A percentile compares a stretch with the other conserved stretches of the same genome.
Conservation (phyloP, 441 rosid genomes). For the Syzygium malaccense region DNA sequence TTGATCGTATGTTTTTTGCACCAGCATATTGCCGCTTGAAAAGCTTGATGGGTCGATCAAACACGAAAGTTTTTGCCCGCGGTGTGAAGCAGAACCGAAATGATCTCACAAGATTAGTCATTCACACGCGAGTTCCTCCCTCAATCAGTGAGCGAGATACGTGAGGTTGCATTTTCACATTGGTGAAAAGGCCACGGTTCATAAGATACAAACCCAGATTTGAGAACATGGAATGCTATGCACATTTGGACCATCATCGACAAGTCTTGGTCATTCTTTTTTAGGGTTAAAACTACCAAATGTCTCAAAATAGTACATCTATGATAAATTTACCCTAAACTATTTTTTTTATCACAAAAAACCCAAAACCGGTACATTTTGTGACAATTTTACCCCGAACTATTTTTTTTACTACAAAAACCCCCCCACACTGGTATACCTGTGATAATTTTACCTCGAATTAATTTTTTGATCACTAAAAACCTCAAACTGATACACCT, state of each 20-base stretch:
- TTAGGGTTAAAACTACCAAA: no score
- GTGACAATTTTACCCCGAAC: no score
- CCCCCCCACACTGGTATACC: accelerated
- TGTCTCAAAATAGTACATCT: no score
- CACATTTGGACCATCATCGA: neutral
- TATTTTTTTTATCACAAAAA: no score
- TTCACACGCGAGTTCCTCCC: neutral
- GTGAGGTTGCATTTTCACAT: neutral
- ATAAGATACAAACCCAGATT: neutral
- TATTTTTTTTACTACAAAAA: no score
- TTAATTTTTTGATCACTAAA: no score
- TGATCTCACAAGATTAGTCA: neutral
- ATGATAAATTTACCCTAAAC: no score
- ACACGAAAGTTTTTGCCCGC: accelerated
- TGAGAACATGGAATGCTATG: neutral
- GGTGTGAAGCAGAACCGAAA: neutral
- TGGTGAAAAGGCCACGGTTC: neutral
- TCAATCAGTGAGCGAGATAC: neutral
- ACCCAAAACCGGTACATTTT: accelerated
- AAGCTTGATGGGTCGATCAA: neutral
- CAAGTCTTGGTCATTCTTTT: neutral
- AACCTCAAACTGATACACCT: no score
- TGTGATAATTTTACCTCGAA: no score
- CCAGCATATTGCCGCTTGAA: accelerated
- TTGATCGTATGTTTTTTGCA: neutral